These are phyloP conservation scores for Saturnispora hagleri DNA, from an alignment of 805 yeast species.

Conservation along the genomic window DNA sequence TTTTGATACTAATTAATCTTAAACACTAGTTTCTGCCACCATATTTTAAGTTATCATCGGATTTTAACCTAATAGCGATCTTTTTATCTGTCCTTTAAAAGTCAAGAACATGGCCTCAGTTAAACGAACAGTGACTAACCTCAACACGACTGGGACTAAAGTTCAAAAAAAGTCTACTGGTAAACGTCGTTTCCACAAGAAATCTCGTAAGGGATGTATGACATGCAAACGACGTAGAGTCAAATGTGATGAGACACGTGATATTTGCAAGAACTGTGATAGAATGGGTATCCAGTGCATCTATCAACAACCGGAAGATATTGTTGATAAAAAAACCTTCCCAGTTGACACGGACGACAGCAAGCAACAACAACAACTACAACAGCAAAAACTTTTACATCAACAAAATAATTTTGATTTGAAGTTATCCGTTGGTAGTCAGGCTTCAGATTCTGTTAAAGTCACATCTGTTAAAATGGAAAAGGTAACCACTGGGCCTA, in stretches of 20 bases:
- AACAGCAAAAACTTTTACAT: neutral
- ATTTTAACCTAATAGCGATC: neutral
- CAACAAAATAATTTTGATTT: neutral
- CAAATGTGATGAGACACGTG: constrained; percentile 84
- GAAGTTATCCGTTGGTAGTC: neutral
- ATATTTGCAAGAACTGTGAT: constrained; percentile 68
- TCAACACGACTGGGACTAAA: constrained; percentile 9
- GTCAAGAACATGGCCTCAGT: neutral
- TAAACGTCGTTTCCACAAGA: constrained; percentile 81
- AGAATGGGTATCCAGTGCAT: constrained; percentile 75
- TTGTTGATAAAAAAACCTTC: neutral
- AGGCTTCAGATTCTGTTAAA: neutral
- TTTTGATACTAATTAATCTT: neutral
- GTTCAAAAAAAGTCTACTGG: constrained; percentile 40
- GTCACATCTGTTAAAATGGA: constrained; percentile 4
- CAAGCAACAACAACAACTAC: neutral
- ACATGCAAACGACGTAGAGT: constrained; percentile 86
- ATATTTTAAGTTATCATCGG: neutral
- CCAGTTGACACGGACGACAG: neutral
- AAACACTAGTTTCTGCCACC: neutral
- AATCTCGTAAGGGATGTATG: constrained; percentile 81
- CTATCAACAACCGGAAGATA: constrained; percentile 27
- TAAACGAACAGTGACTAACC: neutral
- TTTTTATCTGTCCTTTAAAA: neutral
- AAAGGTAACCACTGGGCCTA: neutral